These are phyloP conservation scores for Acanthamoeba rhysodes DNA, from an alignment of 208 protist genomes.

Conservation along the genomic window DNA sequence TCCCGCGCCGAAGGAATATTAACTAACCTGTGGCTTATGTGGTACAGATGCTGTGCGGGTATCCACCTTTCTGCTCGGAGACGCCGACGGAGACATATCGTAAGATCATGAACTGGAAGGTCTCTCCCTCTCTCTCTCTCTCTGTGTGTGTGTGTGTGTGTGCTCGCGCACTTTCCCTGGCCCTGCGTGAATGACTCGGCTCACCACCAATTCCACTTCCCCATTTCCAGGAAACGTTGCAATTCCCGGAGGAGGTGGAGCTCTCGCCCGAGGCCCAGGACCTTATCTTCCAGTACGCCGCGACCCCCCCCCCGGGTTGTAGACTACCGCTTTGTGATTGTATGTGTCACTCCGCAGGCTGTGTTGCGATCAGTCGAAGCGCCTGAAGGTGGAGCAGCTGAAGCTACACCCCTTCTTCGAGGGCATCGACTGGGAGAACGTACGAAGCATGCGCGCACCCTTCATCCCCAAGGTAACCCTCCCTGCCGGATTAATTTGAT, in stretches of 20 bases:
- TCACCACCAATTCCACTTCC: too few species aligned
- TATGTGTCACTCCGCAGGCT: background rate
- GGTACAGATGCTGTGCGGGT: slow-evolving; percentile 58
- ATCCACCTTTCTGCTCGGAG: slow-evolving; percentile 71
- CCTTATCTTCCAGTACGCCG: slow-evolving; percentile 20
- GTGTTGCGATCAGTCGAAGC: slow-evolving; percentile 62
- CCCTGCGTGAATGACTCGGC: too few species aligned
- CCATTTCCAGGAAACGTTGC: slow-evolving; percentile 47
- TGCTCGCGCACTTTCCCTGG: too few species aligned
- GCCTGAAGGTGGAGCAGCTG: slow-evolving; percentile 57
- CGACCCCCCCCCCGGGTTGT: background rate
- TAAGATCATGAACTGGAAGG: slow-evolving; percentile 75
- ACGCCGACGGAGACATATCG: slow-evolving; percentile 68
- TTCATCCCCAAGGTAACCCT: slow-evolving; percentile 52
- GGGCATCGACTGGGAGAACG: slow-evolving; percentile 67
- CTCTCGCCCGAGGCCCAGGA: slow-evolving; percentile 63
- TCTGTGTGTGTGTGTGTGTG: too few species aligned
- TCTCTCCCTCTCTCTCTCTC: background rate
- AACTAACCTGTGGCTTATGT: background rate
- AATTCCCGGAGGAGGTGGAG: slow-evolving; percentile 59
- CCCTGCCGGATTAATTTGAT: too few species aligned
- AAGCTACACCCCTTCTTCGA: slow-evolving; percentile 69
- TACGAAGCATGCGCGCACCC: slow-evolving; percentile 10
- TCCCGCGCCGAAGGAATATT: background rate
- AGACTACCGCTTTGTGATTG: too few species aligned